Base-by-base conservation (phyloP, 306 rosid species). In the Vigna nakashimae region DNA sequence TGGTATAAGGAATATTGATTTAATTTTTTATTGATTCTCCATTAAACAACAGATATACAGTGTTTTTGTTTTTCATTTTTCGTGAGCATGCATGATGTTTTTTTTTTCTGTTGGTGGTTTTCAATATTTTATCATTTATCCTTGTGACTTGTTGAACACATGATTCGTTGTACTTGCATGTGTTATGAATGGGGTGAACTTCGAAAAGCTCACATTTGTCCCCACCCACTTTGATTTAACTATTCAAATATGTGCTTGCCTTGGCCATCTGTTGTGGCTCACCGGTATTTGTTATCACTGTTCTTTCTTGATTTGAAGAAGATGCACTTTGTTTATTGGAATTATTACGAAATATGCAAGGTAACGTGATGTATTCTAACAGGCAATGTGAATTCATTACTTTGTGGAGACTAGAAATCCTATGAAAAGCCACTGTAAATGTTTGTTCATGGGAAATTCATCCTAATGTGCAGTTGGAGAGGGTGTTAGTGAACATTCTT, bases 211-310 rank as follows among this genome's bases (percentile, higher is more conserved):
- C 9, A 15, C 65, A 64, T 75, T 56, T 57, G 59, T 55, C 5
- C 36, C 50, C 69, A 36, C 6, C 50, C 69, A 36, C 6, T 38
- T 76, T 72, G 60, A 76, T 71, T 83, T 52, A 50, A 20, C 76
- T 49, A 24, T 15, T 50, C 12, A 43, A 57, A 65, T 67, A 48
- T 55, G 14, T 1, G 15, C 20, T 13, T 36, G 26, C 38, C 75
- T 56, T 56, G 51, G 57, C 6, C 5, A 17, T 63, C 36, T 56
- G 56, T 74, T 60, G 63, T 50, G 4, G 53, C 69, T 69, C 69
- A 36, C 62, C 0, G 42, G 36, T 79, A 63, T 75, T 42, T 24
- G 38, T 24, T 69, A 10, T 34, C 9, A 4, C 50, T 28, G 43
- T 7, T 17, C 38, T 75, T 15, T 69, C 42, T 43, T 52, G 74